These are phyloP conservation scores for Colletotrichum melonis DNA, from an alignment of 2,329 filamentous ascomycete species.

Conservation along the genomic window DNA sequence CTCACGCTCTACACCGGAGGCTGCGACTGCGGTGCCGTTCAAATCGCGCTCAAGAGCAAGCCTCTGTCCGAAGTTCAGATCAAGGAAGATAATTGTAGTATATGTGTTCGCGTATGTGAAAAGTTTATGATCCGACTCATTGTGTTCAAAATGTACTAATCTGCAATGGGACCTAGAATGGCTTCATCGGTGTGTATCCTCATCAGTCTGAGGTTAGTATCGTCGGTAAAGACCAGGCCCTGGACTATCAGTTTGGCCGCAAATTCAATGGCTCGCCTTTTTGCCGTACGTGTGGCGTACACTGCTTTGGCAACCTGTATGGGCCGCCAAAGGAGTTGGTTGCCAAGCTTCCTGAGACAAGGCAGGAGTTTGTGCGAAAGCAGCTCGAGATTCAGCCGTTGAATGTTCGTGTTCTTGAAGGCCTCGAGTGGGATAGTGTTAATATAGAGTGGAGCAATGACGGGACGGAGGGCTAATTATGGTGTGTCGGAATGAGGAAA, in stretches of 20 bases:
- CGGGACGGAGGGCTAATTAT: slow-evolving; percentile 19
- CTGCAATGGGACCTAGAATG: slow-evolving; percentile 32
- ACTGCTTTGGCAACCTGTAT: slow-evolving; percentile 42
- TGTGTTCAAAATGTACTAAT: background rate
- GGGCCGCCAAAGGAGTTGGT: slow-evolving; percentile 44
- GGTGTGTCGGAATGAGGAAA: background rate
- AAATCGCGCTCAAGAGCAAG: slow-evolving; percentile 35
- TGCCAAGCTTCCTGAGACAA: slow-evolving; percentile 41
- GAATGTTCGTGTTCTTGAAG: slow-evolving; percentile 23
- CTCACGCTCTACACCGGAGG: slow-evolving; percentile 36
- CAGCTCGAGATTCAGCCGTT: slow-evolving; percentile 34
- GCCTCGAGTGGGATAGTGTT: slow-evolving; percentile 13
- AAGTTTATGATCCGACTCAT: background rate
- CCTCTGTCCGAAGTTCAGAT: slow-evolving; percentile 53
- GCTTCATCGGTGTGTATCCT: slow-evolving; percentile 44
- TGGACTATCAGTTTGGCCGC: slow-evolving; percentile 40
- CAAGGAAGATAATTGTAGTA: slow-evolving; percentile 52
- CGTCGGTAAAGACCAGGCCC: slow-evolving; percentile 39
- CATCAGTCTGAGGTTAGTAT: slow-evolving; percentile 42
- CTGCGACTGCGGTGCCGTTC: slow-evolving; percentile 43
- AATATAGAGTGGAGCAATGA: slow-evolving; percentile 19
- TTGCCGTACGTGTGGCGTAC: slow-evolving; percentile 45
- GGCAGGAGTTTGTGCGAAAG: slow-evolving; percentile 35
- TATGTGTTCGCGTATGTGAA: slow-evolving; percentile 42
- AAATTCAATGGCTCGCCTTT: slow-evolving; percentile 37